Evolutionary conservation across 345 rosid species (phyloP).

Genomic region (Melaleuca alternifolia): DNA sequence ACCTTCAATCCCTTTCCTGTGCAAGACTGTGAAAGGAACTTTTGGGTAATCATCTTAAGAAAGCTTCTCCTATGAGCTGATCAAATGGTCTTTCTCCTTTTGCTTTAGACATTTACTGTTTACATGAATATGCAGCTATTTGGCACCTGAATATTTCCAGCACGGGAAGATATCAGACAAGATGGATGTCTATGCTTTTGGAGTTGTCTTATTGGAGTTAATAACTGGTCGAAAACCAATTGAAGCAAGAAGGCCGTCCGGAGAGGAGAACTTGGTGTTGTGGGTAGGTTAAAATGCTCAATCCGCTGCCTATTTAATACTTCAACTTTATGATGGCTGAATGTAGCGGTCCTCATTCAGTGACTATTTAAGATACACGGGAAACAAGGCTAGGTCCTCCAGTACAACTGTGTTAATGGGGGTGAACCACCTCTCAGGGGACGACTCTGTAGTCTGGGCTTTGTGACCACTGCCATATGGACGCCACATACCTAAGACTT

Average conservation of each 20-base stretch:
- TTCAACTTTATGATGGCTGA: conserved; percentile 16
- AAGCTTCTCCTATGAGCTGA: not conserved
- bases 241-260: conserved; percentile 65
- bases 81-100: not conserved
- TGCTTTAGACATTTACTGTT: not conserved
- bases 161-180: conserved; percentile 91
- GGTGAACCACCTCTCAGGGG: not conserved
- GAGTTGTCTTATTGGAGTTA: conserved; percentile 84
- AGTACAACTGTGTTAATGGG: not conserved
- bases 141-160: conserved; percentile 98
- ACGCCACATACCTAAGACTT: not conserved
- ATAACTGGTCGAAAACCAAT: conserved; percentile 84
- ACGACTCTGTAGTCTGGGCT: not conserved
- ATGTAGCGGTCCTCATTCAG: not conserved
- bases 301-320: conserved; percentile 1
- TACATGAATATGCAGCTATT: conserved; percentile 32
- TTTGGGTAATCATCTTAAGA: conserved; percentile 45
- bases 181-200: conserved; percentile 94
- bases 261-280: conserved; percentile 86
- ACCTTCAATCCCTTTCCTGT: conserved; percentile 80
- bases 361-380: not conserved
- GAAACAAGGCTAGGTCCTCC: not conserved
- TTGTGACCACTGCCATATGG: not conserved
- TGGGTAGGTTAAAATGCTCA: conserved; percentile 59
- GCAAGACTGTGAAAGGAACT: conserved; percentile 98